A percentile compares a stretch with the other conserved stretches of the same genome.
Evolutionary conservation across 345 rosid genomes (phyloP).

Genomic region (Cardamine occulta): DNA sequence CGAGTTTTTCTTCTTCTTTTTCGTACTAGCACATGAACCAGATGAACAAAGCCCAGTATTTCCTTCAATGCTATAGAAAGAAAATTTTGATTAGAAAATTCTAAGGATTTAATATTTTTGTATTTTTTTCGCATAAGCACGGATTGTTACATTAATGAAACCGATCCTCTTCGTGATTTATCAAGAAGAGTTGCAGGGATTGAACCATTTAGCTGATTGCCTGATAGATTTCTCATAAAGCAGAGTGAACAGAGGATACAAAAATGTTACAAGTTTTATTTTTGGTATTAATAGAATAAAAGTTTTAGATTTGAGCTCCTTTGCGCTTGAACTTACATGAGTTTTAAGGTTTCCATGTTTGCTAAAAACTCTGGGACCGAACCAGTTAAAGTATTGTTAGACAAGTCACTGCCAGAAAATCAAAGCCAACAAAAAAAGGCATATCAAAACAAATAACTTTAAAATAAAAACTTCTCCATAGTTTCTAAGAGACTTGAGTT

Average conservation of each 20-base stretch:
- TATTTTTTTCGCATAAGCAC: neutral
- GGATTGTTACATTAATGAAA: constrained; percentile 47
- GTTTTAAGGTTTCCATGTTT: constrained; percentile 42
- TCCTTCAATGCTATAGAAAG: constrained; percentile 45
- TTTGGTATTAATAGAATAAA: neutral
- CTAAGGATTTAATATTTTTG: neutral
- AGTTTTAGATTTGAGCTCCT: neutral
- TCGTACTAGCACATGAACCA: constrained; percentile 36
- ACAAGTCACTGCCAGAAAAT: constrained; percentile 54
- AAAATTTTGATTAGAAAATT: constrained; percentile 12
- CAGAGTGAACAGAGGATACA: constrained; percentile 12
- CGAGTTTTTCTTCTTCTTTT: constrained; percentile 42
- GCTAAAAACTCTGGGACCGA: constrained; percentile 53
- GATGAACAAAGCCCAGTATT: constrained; percentile 51
- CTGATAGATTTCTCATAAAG: constrained; percentile 46
- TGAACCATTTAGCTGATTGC: constrained; percentile 53
- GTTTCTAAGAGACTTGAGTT: neutral
- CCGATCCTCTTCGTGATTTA: constrained; percentile 41
- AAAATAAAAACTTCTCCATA: neutral
- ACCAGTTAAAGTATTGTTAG: constrained; percentile 59
- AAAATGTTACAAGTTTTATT: constrained; percentile 7
- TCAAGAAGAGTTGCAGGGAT: constrained; percentile 52
- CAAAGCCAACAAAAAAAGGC: neutral
- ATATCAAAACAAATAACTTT: neutral
- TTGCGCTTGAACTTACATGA: constrained; percentile 45